These are phyloP conservation scores for Chlamydomonas sp. DNA, from an alignment of 139 green algal species.

Conservation along the genomic window DNA sequence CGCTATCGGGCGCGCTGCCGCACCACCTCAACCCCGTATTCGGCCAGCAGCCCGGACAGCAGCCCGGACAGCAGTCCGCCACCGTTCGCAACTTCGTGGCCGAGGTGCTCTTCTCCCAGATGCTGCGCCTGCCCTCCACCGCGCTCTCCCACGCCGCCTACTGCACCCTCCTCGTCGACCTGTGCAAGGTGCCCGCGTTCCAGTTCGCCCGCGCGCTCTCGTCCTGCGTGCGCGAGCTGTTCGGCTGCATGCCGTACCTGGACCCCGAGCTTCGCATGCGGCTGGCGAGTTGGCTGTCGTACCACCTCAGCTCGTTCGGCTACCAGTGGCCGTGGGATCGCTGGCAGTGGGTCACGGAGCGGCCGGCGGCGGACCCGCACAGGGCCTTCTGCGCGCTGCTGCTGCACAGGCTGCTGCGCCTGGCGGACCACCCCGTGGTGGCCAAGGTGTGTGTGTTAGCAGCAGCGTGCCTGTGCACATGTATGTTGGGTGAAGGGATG, in stretches of 20 bases:
- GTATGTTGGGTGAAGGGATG: background rate
- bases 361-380: constrained; percentile 73
- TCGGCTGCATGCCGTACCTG: constrained; percentile 63
- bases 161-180: constrained; percentile 83
- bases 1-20: constrained; percentile 29
- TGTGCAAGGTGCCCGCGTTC: constrained; percentile 75
- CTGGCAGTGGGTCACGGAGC: constrained; percentile 65
- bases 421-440: constrained; percentile 65
- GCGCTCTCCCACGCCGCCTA: constrained; percentile 85
- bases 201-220: constrained; percentile 41
- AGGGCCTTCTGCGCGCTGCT: constrained; percentile 72
- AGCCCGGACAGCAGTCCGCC: background rate
- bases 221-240: constrained; percentile 77
- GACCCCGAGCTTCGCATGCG: constrained; percentile 79
- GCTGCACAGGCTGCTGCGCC: constrained; percentile 72
- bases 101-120: constrained; percentile 88
- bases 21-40: constrained; percentile 30
- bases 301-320: constrained; percentile 90
- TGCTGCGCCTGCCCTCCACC: constrained; percentile 81
- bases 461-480: background rate
- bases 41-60: background rate
- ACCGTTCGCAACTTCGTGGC: constrained; percentile 57
- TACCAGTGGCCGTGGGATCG: constrained; percentile 93
- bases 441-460: background rate
- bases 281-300: constrained; percentile 87